Evolutionary conservation across 2,329 filamentous ascomycete genomes (phyloP).

Genomic region (Pestalotiopsis sp.): DNA sequence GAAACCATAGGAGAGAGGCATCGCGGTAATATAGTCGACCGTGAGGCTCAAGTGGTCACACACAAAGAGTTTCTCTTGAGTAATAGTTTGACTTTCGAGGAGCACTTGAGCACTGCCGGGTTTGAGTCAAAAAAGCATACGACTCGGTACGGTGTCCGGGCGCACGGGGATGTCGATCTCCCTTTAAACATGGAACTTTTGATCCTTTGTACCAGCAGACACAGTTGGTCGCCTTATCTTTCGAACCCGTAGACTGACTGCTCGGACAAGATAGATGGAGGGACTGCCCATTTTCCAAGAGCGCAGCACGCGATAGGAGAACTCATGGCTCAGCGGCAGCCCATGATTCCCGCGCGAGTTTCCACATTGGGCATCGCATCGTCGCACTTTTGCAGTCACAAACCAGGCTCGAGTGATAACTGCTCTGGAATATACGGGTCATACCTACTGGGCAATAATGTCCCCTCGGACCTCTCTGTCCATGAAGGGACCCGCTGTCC

Average conservation of each 20-base stretch:
- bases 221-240: not conserved
- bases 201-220: not conserved
- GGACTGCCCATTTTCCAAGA: not conserved
- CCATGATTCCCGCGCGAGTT: not conserved
- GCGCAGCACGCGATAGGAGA: not conserved
- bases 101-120: not conserved
- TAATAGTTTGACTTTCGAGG: slow-evolving; percentile 3
- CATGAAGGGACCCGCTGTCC: not conserved
- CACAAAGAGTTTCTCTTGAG: slow-evolving; percentile 9
- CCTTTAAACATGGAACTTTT: not conserved
- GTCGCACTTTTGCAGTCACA: not conserved
- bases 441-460: not conserved
- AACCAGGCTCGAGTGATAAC: not conserved
- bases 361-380: not conserved
- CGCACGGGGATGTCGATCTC: not conserved
- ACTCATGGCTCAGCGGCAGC: no score
- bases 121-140: not conserved
- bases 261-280: not conserved
- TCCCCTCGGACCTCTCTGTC: not conserved
- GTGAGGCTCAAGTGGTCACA: not conserved
- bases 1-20: slow-evolving; percentile 10
- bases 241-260: not conserved
- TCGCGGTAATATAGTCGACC: not conserved
- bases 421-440: not conserved
- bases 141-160: not conserved